Evolutionary conservation across 2,329 filamentous ascomycete genomes (phyloP).

Genomic region (Aaosphaeria pasadenensis): DNA sequence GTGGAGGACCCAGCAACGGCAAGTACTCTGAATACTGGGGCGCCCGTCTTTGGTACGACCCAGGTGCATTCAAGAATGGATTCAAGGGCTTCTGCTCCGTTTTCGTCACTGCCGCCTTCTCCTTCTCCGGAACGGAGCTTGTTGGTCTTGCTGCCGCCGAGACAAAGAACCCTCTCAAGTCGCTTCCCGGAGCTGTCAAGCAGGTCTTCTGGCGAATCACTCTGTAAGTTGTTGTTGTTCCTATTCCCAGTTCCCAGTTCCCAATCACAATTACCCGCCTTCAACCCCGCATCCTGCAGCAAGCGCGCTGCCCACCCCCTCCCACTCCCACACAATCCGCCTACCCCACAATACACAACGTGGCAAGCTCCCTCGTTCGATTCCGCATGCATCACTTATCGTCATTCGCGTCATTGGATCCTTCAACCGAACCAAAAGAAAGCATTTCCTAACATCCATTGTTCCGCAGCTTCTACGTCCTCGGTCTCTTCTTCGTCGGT

Average conservation of each 20-base stretch:
- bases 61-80: slow-evolving; percentile 53
- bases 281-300: not conserved
- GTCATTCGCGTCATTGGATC: not conserved
- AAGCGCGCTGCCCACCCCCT: no score
- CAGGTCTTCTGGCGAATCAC: slow-evolving; percentile 50
- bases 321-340: no score
- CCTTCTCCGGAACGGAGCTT: slow-evolving; percentile 61
- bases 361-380: no score
- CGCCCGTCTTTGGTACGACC: slow-evolving; percentile 58
- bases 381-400: no score
- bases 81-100: slow-evolving; percentile 64
- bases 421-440: not conserved
- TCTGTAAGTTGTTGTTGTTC: slow-evolving; percentile 10
- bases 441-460: no score
- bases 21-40: slow-evolving; percentile 54
- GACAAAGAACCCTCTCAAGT: slow-evolving; percentile 54
- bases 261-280: not conserved
- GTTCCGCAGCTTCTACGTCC: slow-evolving; percentile 40
- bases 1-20: slow-evolving; percentile 52
- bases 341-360: no score
- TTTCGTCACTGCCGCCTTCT: slow-evolving; percentile 62
- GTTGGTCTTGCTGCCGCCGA: slow-evolving; percentile 60
- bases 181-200: slow-evolving; percentile 43
- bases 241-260: no score
- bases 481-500: slow-evolving; percentile 44